These are phyloP conservation scores for Hypoxylon rubiginosum DNA, from an alignment of 2,329 filamentous ascomycete genomes.

Conservation along the genomic window DNA sequence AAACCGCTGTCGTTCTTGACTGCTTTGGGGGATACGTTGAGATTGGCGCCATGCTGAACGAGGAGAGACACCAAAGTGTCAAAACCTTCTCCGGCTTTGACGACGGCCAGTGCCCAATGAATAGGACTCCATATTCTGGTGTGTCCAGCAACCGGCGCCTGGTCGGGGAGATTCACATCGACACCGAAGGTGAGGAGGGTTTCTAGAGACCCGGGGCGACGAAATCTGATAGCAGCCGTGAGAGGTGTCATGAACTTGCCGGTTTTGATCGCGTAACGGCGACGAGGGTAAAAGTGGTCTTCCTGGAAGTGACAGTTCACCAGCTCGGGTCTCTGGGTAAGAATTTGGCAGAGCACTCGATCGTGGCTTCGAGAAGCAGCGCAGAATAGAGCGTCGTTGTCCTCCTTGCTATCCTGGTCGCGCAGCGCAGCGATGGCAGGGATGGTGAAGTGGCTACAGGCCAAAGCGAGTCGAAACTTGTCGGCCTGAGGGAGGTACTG, in stretches of 20 bases:
- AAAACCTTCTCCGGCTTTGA: background rate
- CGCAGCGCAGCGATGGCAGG: background rate
- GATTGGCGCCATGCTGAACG: slow-evolving; percentile 5
- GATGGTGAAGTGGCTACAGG: background rate
- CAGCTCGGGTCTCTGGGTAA: background rate
- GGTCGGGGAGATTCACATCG: slow-evolving; percentile 6
- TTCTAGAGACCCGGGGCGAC: background rate
- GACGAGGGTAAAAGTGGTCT: background rate
- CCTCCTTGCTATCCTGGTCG: slow-evolving; percentile 13
- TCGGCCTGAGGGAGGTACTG: slow-evolving; percentile 14
- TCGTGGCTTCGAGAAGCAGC: slow-evolving; percentile 2
- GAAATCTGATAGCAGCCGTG: slow-evolving; percentile 7
- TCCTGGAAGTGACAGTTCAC: slow-evolving; percentile 16
- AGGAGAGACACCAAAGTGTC: slow-evolving; percentile 1
- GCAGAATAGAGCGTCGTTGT: slow-evolving; percentile 29
- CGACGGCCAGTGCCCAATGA: slow-evolving; percentile 10
- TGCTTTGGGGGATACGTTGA: slow-evolving; percentile 5
- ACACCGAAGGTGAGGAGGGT: slow-evolving; percentile 8
- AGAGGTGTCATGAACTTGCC: slow-evolving; percentile 12
- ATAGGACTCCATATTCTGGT: slow-evolving; percentile 19
- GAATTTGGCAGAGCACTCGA: background rate
- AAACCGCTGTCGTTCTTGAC: background rate
- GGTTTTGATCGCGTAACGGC: background rate
- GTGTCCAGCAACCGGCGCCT: background rate
- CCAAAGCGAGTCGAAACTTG: slow-evolving; percentile 13